phyloP scores from a whole-genome alignment of 352 stramenopile species.

The Sclerospora graminicola region DNA sequence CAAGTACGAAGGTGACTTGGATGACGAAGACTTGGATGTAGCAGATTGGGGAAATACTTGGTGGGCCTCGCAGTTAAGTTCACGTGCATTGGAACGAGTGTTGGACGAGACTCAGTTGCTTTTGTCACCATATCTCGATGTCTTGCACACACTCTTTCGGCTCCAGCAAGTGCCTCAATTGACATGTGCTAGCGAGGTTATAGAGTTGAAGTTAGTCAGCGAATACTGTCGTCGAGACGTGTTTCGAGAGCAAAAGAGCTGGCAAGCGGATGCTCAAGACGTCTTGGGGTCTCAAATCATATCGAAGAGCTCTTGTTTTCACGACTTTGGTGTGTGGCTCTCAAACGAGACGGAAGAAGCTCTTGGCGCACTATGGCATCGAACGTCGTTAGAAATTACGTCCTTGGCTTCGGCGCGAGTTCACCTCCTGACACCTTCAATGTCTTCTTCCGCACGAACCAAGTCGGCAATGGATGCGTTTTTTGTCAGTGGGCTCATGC shows the following conservation, averaged over 20 bases:
- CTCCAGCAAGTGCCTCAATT: conserved; percentile 34
- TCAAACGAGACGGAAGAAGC: conserved; percentile 35
- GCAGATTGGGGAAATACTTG: conserved; percentile 26
- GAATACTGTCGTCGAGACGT: conserved; percentile 13
- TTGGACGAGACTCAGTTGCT: conserved; percentile 27
- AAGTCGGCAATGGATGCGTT: conserved; percentile 11
- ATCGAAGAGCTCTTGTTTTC: conserved; percentile 3
- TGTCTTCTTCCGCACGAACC: not conserved
- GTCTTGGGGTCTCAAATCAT: conserved; percentile 1
- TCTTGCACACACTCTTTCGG: conserved; percentile 44
- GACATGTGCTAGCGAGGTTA: conserved; percentile 23
- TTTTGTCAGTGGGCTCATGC: conserved; percentile 15
- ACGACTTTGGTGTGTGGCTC: conserved; percentile 31
- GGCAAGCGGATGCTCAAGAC: not conserved
- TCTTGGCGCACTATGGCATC: conserved; percentile 27
- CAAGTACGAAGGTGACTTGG: conserved; percentile 12
- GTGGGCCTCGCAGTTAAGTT: conserved; percentile 24
- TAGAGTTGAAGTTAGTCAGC: conserved; percentile 35
- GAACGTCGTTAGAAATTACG: conserved; percentile 20
- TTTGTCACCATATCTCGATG: conserved; percentile 34
- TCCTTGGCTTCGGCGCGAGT: conserved; percentile 26
- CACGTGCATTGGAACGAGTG: conserved; percentile 13
- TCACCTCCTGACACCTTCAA: conserved; percentile 13
- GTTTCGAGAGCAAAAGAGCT: not conserved
- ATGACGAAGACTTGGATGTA: conserved; percentile 3